Evolutionary conservation across 225 moss, liverwort and hornwort genomes (phyloP).

Genomic region (Marchantia paleacea): DNA sequence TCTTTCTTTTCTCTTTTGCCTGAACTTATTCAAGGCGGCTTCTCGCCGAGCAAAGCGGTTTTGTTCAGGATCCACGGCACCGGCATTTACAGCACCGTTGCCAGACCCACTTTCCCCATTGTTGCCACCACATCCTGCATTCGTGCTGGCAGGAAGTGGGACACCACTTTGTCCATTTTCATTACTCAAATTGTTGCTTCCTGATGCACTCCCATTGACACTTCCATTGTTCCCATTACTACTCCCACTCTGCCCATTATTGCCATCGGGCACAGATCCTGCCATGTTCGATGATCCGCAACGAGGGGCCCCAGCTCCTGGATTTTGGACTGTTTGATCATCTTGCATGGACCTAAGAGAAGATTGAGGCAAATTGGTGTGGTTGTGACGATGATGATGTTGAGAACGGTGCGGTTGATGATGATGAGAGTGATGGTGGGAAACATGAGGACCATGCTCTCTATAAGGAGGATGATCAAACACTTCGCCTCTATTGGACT

Average conservation of each 20-base stretch:
- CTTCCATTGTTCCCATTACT: conserved; percentile 74
- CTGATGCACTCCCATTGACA: conserved; percentile 75
- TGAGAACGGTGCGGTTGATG: conserved; percentile 46
- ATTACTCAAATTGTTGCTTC: conserved; percentile 53
- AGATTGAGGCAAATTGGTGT: conserved; percentile 41
- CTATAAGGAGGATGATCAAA: conserved; percentile 55
- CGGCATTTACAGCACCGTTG: conserved; percentile 7
- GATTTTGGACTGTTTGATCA: conserved; percentile 61
- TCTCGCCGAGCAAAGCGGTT: conserved; percentile 67
- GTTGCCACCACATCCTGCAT: conserved; percentile 40
- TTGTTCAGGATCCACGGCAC: conserved; percentile 28
- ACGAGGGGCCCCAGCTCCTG: conserved; percentile 57
- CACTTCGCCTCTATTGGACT: conserved; percentile 57
- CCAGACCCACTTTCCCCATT: conserved; percentile 13
- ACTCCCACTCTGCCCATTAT: conserved; percentile 70
- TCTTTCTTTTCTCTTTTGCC: conserved; percentile 89
- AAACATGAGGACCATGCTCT: conserved; percentile 49
- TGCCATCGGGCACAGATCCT: conserved; percentile 31
- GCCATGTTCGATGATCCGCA: conserved; percentile 62
- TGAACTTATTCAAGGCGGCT: conserved; percentile 90
- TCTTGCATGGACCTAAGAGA: conserved; percentile 47
- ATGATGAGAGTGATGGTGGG: conserved; percentile 49
- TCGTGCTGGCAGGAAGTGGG: conserved; percentile 33
- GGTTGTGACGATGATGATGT: conserved; percentile 57
- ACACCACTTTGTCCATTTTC: conserved; percentile 69